Base-by-base conservation (phyloP, 225 moss, liverwort and hornwort species). In the Physcomitrium patens region DNA sequence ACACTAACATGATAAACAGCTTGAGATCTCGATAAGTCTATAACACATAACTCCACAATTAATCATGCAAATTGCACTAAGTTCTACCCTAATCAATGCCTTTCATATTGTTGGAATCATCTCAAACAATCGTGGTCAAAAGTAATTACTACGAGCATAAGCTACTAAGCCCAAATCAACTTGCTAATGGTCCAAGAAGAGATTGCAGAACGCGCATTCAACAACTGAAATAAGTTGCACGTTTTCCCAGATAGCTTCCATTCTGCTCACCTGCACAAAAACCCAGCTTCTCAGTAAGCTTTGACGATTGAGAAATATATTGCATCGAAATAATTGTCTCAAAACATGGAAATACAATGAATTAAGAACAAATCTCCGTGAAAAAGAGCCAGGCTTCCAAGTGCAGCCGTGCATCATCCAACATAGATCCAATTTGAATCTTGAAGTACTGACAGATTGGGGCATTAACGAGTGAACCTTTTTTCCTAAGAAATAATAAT, bases 391-490 rank as follows among this genome's bases (percentile, higher is more conserved):
- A 84, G 55, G 66, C 81, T 78, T 60, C 82, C 90, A 73, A 95
- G 86, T 54, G 80, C 56, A 65, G 78, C 84, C 70, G 83, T 76
- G 90, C 88, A 73, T 90, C 91, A 87, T 95, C 95, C 91, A 81
- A 62, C 70, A 75, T 17, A 45, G 12, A 77, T 12, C 12, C 46
- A 47, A 41, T 44, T 31, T 9, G 31, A 54, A 0, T 19, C 15
- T 18, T 64, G 27, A 7, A 41, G 20, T 52, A 5, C 56, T 19
- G 5, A 19, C 24, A 5, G 46, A 72, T 24, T 24, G 24, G 24
- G 58, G 24, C 46, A 52, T 18, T 41, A 22, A 28, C 76, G 69
- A 63, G 24, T 24, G 24, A 24, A 24, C 24, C 1, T 24, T 24
- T 24, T 24, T 1, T 24, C 24, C 24, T 24, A 24, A 24, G 24